Evolutionary conservation across 108 stramenopile genomes (phyloP), one percentile per base, ranked within the genome.

Genomic region (Schizochytrium sp.): DNA sequence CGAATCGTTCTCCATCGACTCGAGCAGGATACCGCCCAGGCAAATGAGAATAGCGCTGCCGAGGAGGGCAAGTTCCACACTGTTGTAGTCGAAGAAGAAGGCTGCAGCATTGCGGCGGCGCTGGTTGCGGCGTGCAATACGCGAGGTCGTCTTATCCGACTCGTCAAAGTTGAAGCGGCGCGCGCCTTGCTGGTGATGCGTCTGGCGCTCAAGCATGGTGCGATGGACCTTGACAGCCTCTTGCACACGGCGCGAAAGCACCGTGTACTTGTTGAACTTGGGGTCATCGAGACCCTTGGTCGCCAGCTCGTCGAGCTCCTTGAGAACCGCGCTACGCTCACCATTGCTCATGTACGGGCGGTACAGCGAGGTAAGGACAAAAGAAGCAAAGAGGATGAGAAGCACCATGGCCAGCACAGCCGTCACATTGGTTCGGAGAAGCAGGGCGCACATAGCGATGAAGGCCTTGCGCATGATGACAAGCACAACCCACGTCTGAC

Each of bases 41-140:
- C 87, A 87, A 8, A 91, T 72, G 10, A 91, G 41, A 53, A 89
- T 48, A 5, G 89, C 88, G 44, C 72, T 58, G 44, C 45, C 87
- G 8, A 91, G 57, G 28, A 91, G 55, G 28, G 44, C 57, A 18
- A 44, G 34, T 57, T 91, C 91, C 14, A 91, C 91, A 5, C 87
- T 91, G 89, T 91, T 91, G 88, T 91, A 91, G 60, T 91, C 88
- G 47, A 87, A 60, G 44, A 91, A 87, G 63, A 89, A 83, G 0
- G 34, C 60, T 5, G 18, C 21, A 12, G 72, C 76, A 47, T 28
- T 47, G 12, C 76, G 45, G 19, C 51, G 45, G 76, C 76, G 76
- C 48, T 83, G 6, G 10, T 53, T 83, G 48, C 23, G 12, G 2
- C 76, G 45, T 12, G 76, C 76, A 16, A 83, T 43, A 12, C 48